Evolutionary conservation across 352 stramenopile species (phyloP), one percentile per base, ranked within the genome.

Genomic region (Phytophthora pini): DNA sequence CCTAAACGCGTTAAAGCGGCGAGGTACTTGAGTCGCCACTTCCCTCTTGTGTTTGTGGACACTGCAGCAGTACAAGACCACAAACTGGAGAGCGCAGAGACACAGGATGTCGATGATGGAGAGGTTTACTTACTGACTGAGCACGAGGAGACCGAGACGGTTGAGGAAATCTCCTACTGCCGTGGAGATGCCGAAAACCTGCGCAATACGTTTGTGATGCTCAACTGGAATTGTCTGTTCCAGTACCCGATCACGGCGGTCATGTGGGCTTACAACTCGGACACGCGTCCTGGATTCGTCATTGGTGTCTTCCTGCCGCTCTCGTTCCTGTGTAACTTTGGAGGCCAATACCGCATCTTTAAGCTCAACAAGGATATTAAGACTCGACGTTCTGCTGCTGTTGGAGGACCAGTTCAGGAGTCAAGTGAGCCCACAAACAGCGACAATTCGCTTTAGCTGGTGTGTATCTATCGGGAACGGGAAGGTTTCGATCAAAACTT

Each of bases 171-270:
- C 56, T 45, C 45, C 26, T 76, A 70, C 31, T 22, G 53, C 32
- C 61, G 63, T 10, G 41, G 26, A 51, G 68, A 76, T 31, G 68
- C 62, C 0, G 55, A 69, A 22, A 52, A 71, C 11, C 49, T 77
- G 11, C 65, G 54, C 65, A 77, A 77, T 22, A 74, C 65, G 29
- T 72, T 77, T 34, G 40, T 72, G 9, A 72, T 80, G 48, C 56
- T 80, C 8, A 80, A 80, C 40, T 72, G 68, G 60, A 76, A 80
- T 44, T 77, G 72, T 45, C 24, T 77, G 5, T 80, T 77, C 56
- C 72, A 80, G 53, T 80, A 80, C 47, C 72, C 72, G 50, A 77
- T 80, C 60, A 71, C 68, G 17, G 68, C 58, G 2, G 72, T 77
- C 59, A 80, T 80, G 72, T 80, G 72, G 72, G 58, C 29, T 9